phyloP scores from a whole-genome alignment of 2,329 filamentous ascomycete species.

The Neophaeococcomyces aloes region DNA sequence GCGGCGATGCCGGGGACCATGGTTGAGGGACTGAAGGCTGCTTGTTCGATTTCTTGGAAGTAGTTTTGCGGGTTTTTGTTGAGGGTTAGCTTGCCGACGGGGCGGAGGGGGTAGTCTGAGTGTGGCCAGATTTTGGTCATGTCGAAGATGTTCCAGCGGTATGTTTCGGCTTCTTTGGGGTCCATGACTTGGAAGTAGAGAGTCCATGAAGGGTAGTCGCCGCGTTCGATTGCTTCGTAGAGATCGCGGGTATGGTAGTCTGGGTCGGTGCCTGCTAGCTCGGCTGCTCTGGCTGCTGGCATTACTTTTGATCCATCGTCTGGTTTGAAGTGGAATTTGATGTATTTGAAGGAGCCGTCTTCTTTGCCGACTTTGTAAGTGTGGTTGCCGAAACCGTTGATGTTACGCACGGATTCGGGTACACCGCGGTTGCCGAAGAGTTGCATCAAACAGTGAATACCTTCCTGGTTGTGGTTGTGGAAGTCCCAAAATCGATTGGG shows the following conservation, averaged over 20 bases:
- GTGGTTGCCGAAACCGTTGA: constrained; percentile 59
- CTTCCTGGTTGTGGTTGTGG: constrained; percentile 50
- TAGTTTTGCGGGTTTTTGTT: no score
- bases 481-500: constrained; percentile 62
- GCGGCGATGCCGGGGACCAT: constrained; percentile 55
- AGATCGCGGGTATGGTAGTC: constrained; percentile 56
- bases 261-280: constrained; percentile 47
- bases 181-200: constrained; percentile 54
- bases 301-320: constrained; percentile 53
- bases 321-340: constrained; percentile 54
- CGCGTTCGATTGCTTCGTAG: constrained; percentile 51
- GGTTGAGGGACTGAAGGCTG: constrained; percentile 54
- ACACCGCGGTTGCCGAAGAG: constrained; percentile 58
- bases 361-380: constrained; percentile 57
- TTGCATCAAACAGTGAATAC: constrained; percentile 54
- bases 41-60: constrained; percentile 41
- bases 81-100: constrained; percentile 23
- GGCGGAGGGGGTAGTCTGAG: constrained; percentile 45
- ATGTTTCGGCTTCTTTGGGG: constrained; percentile 51
- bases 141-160: constrained; percentile 56
- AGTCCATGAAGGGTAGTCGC: constrained; percentile 54
- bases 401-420: constrained; percentile 54
- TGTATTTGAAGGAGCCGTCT: constrained; percentile 55
- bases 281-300: constrained; percentile 46
- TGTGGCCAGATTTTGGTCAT: constrained; percentile 62